These are phyloP conservation scores for carrot (Daucus carota) DNA, from an alignment of 129 eudicot genomes.

Conservation along the genomic window DNA sequence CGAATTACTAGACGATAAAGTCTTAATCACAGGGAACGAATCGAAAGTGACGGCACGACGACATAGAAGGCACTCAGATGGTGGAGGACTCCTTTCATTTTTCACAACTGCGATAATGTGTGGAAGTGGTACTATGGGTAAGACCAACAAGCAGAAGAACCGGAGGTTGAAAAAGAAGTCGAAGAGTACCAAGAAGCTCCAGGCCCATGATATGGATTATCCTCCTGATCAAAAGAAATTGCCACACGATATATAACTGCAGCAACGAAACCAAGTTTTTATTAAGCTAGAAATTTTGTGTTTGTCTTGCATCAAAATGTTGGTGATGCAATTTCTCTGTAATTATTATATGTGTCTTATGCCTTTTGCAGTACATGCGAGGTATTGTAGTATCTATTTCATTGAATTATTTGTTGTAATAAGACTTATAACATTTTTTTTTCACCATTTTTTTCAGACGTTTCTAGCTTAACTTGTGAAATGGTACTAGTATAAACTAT, in stretches of 20 bases:
- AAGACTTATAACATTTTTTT: not conserved
- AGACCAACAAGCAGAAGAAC: not conserved
- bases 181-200: not conserved
- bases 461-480: no score
- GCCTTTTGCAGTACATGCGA: not conserved
- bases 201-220: not conserved
- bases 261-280: not conserved
- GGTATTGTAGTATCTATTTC: not conserved
- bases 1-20: not conserved
- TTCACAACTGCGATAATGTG: constrained; percentile 37
- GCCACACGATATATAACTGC: not conserved
- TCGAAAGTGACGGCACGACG: not conserved
- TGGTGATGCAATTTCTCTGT: not conserved
- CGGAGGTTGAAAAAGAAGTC: not conserved
- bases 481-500: no score
- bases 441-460: not conserved
- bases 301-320: not conserved
- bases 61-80: constrained; percentile 14
- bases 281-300: not conserved
- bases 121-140: constrained; percentile 8
- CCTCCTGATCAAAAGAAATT: not conserved
- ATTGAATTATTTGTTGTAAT: not conserved
- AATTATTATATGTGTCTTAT: not conserved
- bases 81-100: constrained; percentile 30
- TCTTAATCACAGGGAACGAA: not conserved